A percentile compares a stretch with the other conserved stretches of the same genome.
phyloP scores from a whole-genome alignment of 208 protist species.

The Crithidia bombi region DNA sequence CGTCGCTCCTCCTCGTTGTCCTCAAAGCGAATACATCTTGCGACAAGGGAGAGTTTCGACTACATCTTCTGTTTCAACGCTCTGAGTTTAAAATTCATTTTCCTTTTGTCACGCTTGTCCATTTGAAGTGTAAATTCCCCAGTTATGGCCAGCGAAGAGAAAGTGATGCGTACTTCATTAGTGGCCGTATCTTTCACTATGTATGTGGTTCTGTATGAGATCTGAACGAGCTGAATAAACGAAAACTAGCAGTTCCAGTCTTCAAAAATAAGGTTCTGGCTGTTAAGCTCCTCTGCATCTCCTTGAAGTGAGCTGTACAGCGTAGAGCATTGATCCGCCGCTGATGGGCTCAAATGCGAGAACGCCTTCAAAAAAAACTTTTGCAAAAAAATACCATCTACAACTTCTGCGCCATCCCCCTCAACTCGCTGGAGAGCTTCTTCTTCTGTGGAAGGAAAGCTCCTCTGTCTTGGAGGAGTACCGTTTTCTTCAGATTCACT shows the following conservation, averaged over 20 bases:
- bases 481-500: neutral
- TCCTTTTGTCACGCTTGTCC: too few species aligned
- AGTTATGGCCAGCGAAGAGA: too few species aligned
- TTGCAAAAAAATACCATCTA: neutral
- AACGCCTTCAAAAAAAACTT: neutral
- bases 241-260: slow-evolving; percentile 17
- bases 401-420: neutral
- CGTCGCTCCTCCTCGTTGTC: too few species aligned
- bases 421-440: neutral
- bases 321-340: neutral
- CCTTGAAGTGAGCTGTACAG: slow-evolving; percentile 10
- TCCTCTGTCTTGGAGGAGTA: neutral
- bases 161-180: too few species aligned
- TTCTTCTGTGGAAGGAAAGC: neutral
- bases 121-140: too few species aligned
- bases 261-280: slow-evolving; percentile 20
- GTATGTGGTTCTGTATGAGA: too few species aligned
- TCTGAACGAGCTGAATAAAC: neutral
- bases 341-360: neutral
- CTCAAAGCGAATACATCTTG: too few species aligned
- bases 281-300: slow-evolving; percentile 6
- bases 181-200: too few species aligned
- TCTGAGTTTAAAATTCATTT: too few species aligned
- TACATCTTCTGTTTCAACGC: too few species aligned
- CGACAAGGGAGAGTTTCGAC: too few species aligned